Conservation (phyloP, 352 stramenopile genomes). For the Phytophthora foliorum region DNA sequence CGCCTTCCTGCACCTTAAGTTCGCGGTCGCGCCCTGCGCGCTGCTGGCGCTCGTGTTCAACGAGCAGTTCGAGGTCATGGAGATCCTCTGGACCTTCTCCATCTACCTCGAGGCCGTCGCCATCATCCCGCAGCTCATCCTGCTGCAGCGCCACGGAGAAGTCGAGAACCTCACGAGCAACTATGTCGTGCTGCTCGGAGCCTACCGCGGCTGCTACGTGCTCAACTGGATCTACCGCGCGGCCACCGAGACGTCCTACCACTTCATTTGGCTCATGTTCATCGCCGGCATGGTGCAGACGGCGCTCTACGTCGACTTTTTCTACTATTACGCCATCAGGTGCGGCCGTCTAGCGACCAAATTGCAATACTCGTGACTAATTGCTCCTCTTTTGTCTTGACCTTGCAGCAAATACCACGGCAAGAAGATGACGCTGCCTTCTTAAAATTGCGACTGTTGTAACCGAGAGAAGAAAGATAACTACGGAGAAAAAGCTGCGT, state of each 20-base stretch:
- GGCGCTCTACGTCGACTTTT: conserved; percentile 99
- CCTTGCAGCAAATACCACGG: conserved; percentile 87
- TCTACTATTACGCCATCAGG: conserved; percentile 99
- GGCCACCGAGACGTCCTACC: conserved; percentile 96
- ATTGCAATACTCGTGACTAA: conserved; percentile 1
- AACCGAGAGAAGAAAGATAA: conserved; percentile 12
- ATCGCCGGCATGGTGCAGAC: conserved; percentile 99
- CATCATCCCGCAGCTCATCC: conserved; percentile 99
- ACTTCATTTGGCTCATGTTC: conserved; percentile 99
- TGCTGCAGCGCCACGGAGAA: conserved; percentile 98
- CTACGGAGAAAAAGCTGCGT: conserved; percentile 25
- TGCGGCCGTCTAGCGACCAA: conserved; percentile 29
- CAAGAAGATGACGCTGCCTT: conserved; percentile 92
- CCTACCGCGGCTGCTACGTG: conserved; percentile 99
- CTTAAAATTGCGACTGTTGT: conserved; percentile 57
- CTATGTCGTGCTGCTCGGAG: conserved; percentile 99
- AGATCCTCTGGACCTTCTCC: conserved; percentile 99
- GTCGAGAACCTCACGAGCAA: conserved; percentile 99
- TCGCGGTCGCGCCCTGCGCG: conserved; percentile 96
- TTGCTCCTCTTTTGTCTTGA: neutral
- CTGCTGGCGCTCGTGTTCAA: conserved; percentile 97
- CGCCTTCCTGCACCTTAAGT: conserved; percentile 99
- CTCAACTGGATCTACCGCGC: conserved; percentile 99
- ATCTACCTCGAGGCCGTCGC: conserved; percentile 99
- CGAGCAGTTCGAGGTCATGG: conserved; percentile 92